Conservation (phyloP, 345 rosid species). For the Melastoma malabathricum region DNA sequence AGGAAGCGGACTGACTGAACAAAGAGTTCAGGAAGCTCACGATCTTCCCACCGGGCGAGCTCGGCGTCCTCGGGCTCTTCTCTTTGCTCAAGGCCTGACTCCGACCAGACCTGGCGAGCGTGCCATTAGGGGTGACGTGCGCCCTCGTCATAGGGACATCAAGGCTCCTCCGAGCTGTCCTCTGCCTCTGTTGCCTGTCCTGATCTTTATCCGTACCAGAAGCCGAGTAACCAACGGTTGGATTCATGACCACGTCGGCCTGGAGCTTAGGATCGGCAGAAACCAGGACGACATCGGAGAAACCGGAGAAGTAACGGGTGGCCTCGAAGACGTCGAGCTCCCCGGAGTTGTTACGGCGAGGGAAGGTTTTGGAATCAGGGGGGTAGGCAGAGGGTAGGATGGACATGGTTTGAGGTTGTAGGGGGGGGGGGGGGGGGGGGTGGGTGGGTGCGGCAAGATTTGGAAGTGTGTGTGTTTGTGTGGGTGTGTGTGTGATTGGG, state of each 20-base stretch:
- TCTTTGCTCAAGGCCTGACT: slow-evolving; percentile 19
- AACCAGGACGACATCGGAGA: slow-evolving; percentile 20
- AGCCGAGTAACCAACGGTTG: slow-evolving; percentile 8
- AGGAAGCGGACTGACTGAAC: slow-evolving; percentile 61
- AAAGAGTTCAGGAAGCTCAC: slow-evolving; percentile 87
- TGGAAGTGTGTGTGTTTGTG: slow-evolving; percentile 10
- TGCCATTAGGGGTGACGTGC: slow-evolving; percentile 20
- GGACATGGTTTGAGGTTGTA: slow-evolving; percentile 6
- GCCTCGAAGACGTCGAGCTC: slow-evolving; percentile 96
- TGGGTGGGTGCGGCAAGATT: not conserved
- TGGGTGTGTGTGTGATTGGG: slow-evolving; percentile 2
- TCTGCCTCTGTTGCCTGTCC: slow-evolving; percentile 28
- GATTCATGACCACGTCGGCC: too few species aligned
- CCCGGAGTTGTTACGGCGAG: slow-evolving; percentile 39
- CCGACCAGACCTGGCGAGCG: slow-evolving; percentile 15
- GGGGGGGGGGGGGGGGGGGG: slow-evolving; percentile 7
- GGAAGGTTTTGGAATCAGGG: slow-evolving; percentile 23
- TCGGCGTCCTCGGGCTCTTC: slow-evolving; percentile 49
- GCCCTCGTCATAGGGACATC: slow-evolving; percentile 35
- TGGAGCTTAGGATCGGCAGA: slow-evolving; percentile 4
- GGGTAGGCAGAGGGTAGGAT: slow-evolving; percentile 8
- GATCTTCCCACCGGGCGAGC: slow-evolving; percentile 80
- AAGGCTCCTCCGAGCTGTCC: slow-evolving; percentile 55
- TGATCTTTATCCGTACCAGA: slow-evolving; percentile 14
- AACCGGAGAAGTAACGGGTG: slow-evolving; percentile 63